Conservation (phyloP, 1,284 basidiomycete genomes). For the Cronartium ribicola region DNA sequence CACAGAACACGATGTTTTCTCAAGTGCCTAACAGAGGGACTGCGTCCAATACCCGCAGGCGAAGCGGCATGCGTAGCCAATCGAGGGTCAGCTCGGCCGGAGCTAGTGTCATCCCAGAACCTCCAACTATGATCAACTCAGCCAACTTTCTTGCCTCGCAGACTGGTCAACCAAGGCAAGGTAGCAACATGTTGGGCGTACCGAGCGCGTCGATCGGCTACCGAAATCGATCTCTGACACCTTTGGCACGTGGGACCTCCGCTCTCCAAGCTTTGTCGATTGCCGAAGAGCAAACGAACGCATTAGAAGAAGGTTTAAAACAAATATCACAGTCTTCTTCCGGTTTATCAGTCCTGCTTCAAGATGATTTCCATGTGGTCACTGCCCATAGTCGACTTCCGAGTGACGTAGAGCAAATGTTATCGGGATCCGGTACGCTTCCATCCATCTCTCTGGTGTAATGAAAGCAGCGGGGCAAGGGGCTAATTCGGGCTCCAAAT, state of each 20-base stretch:
- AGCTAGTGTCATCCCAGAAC: not conserved
- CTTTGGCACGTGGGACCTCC: constrained; percentile 16
- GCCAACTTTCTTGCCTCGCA: not conserved
- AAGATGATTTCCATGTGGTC: constrained; percentile 40
- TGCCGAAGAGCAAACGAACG: constrained; percentile 29
- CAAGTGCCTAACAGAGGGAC: constrained; percentile 5
- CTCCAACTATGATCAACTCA: not conserved
- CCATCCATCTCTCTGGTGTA: not conserved
- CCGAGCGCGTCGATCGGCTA: not conserved
- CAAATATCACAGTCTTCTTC: constrained; percentile 20
- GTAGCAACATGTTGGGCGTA: constrained; percentile 6
- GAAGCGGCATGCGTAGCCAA: constrained; percentile 19
- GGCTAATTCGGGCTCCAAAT: not conserved
- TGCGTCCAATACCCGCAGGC: constrained; percentile 16
- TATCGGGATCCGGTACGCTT: constrained; percentile 13
- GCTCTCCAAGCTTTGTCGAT: constrained; percentile 29
- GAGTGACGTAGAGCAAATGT: constrained; percentile 32
- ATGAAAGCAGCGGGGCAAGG: not conserved
- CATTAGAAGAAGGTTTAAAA: constrained; percentile 40
- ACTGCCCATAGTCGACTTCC: constrained; percentile 34
- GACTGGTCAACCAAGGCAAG: not conserved
- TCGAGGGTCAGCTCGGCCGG: constrained; percentile 29
- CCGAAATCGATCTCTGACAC: constrained; percentile 29
- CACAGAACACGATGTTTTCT: constrained; percentile 22
- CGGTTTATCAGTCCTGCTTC: constrained; percentile 28